phyloP scores from a whole-genome alignment of 2,329 filamentous ascomycete genomes.

The Talaromyces islandicus region DNA sequence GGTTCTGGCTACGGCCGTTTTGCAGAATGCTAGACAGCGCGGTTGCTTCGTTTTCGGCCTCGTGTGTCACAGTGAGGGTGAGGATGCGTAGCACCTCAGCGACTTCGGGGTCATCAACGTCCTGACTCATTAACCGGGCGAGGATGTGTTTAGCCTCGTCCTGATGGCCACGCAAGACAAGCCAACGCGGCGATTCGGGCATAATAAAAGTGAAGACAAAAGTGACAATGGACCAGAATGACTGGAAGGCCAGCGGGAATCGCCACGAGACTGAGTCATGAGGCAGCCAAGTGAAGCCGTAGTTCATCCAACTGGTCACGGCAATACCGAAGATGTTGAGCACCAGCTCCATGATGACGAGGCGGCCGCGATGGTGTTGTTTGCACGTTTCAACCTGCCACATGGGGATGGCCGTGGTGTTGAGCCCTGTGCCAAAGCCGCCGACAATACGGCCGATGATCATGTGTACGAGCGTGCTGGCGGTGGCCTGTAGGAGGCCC shows the following conservation, averaged over 20 bases:
- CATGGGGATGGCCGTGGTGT: slow-evolving; percentile 45
- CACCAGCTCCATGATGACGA: slow-evolving; percentile 21
- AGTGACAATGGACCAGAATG: slow-evolving; percentile 35
- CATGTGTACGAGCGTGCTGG: slow-evolving; percentile 36
- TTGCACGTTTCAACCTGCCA: slow-evolving; percentile 4
- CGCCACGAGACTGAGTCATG: slow-evolving; percentile 25
- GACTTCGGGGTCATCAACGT: slow-evolving; percentile 17
- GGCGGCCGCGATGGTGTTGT: not conserved
- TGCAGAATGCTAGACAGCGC: slow-evolving; percentile 27
- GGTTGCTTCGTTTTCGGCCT: slow-evolving; percentile 24
- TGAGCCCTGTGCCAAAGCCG: slow-evolving; percentile 44
- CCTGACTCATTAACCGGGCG: not conserved
- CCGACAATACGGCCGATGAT: slow-evolving; percentile 41
- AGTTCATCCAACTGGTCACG: slow-evolving; percentile 3
- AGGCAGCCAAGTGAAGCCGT: slow-evolving; percentile 36
- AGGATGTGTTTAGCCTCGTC: slow-evolving; percentile 11
- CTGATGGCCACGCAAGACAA: not conserved
- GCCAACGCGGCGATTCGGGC: slow-evolving; percentile 2
- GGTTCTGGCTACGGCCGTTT: slow-evolving; percentile 35
- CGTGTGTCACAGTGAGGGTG: slow-evolving; percentile 30
- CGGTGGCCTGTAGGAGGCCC: slow-evolving; percentile 37
- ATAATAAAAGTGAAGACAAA: slow-evolving; percentile 24
- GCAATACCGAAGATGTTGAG: slow-evolving; percentile 20
- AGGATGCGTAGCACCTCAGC: not conserved
- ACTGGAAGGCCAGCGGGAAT: slow-evolving; percentile 41